phyloP scores from a whole-genome alignment of 768 basidiomycete genomes.

The Termitomyces sp. region DNA sequence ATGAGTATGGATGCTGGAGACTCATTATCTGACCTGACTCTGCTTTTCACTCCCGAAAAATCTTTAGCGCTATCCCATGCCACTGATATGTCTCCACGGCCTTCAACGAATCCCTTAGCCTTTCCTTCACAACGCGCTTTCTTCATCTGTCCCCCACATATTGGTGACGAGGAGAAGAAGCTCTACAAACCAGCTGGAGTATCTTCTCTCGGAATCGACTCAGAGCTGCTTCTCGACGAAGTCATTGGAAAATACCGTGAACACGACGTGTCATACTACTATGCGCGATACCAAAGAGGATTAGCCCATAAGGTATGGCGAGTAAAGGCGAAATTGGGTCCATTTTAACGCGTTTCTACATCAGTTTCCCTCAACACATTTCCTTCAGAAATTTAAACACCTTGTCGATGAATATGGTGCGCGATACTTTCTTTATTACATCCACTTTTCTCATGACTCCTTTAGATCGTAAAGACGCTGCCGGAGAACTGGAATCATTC shows the following conservation, averaged over 20 bases:
- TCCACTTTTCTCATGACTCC: conserved; percentile 4
- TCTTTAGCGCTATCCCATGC: background rate
- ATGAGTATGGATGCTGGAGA: conserved; percentile 13
- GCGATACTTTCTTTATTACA: conserved; percentile 17
- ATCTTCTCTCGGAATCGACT: conserved; percentile 26
- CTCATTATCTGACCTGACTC: conserved; percentile 12
- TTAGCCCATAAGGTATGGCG: conserved; percentile 50
- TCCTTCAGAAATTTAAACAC: conserved; percentile 33
- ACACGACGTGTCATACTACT: conserved; percentile 45
- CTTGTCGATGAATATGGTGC: conserved; percentile 55
- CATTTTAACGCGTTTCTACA: conserved; percentile 23
- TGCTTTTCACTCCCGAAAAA: conserved; percentile 19
- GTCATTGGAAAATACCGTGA: conserved; percentile 56
- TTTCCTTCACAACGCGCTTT: conserved; percentile 9
- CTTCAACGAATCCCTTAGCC: background rate
- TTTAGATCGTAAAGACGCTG: conserved; percentile 42
- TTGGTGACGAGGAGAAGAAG: conserved; percentile 31
- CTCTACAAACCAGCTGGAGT: conserved; percentile 35
- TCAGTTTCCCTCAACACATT: conserved; percentile 39
- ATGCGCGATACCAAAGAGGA: conserved; percentile 54
- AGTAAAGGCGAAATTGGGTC: conserved; percentile 5
- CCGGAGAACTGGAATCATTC: conserved; percentile 43
- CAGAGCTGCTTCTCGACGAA: conserved; percentile 32
- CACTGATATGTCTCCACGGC: background rate
- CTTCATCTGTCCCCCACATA: conserved; percentile 33